Base-by-base conservation (phyloP, 208 protist species). In the Herpetomonas samuelpessoai region DNA sequence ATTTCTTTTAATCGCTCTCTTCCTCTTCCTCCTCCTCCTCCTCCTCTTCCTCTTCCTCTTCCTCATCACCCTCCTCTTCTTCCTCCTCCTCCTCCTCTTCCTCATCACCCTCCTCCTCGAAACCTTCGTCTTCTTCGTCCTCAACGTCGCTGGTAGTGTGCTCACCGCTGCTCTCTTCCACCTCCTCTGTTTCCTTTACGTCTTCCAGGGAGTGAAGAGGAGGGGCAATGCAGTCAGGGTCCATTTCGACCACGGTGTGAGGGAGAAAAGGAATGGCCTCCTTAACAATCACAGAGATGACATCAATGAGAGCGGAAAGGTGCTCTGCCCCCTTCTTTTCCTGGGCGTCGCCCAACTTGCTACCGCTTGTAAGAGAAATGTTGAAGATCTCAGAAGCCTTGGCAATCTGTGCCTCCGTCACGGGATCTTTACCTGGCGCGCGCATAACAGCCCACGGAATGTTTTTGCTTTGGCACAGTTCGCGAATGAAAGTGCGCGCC, bases 381-480 rank as follows among this genome's bases (percentile, higher is more conserved):
- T 85, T 78, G 68, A 91, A 92, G 27, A 92, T 25, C 22, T 68
- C 48, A 16, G 77, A 88, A 25, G 76, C 69, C 19, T 75, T 60
- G 18, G 68, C 83, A 24, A 92, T 75, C 50, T 87, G 62, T 0
- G 38, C 61, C 38, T 68, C 73, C 16, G 83, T 91, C 27, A 92
- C 44, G 7, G 65, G 71, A 26, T 71, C 66, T 46, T 79, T 49
- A 27, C 51, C 70, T 25, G 71, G 60, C 30, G 74, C 76, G 6
- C 85, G 82, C 83, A 95, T 88, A 41, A 95, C 81, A 29, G 88
- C 82, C 86, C 88, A 95, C 14, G 88, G 88, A 21, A 92, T 71
- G 62, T 95, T 72, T 51, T 72, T 60, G 22, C 83, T 71, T 57
- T 88, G 73, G 62, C 71, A 86, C 59, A 95, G 66, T 73, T 92